A percentile compares a stretch with the other conserved stretches of the same genome.
These are phyloP conservation scores for Debaryomyces hansenii DNA, from an alignment of 805 yeast species.

Conservation along the genomic window DNA sequence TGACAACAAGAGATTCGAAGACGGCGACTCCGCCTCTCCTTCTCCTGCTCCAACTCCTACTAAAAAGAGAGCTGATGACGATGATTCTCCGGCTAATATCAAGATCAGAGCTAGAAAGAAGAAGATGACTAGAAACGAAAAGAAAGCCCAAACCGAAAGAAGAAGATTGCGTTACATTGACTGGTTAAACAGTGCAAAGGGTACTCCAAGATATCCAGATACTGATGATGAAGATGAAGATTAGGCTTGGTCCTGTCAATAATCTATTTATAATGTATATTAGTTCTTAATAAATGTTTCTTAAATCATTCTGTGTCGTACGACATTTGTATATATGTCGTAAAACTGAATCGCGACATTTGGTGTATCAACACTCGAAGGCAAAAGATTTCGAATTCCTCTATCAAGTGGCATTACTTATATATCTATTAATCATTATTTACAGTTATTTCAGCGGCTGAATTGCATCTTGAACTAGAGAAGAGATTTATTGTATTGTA, in stretches of 20 bases:
- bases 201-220: conserved; percentile 92
- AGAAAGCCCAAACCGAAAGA: conserved; percentile 88
- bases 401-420: background rate
- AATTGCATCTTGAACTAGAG: background rate
- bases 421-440: background rate
- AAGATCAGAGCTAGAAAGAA: conserved; percentile 91
- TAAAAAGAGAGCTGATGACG: conserved; percentile 58
- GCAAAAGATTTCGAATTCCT: conserved; percentile 1
- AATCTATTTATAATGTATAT: background rate
- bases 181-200: conserved; percentile 96
- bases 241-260: conserved; percentile 3
- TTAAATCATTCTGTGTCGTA: background rate
- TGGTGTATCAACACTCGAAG: conserved; percentile 1
- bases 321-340: conserved; percentile 3
- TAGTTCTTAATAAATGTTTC: background rate
- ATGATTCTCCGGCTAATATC: conserved; percentile 94
- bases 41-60: conserved; percentile 37
- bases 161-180: conserved; percentile 91
- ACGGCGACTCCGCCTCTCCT: conserved; percentile 49
- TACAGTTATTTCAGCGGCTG: background rate
- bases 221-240: conserved; percentile 84
- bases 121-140: conserved; percentile 96
- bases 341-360: background rate
- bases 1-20: conserved; percentile 80
- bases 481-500: background rate